Evolutionary conservation across 495 filamentous ascomycete genomes (phyloP), one percentile per base, ranked within the genome.

Genomic region (Hypomontagnella monticulosa): DNA sequence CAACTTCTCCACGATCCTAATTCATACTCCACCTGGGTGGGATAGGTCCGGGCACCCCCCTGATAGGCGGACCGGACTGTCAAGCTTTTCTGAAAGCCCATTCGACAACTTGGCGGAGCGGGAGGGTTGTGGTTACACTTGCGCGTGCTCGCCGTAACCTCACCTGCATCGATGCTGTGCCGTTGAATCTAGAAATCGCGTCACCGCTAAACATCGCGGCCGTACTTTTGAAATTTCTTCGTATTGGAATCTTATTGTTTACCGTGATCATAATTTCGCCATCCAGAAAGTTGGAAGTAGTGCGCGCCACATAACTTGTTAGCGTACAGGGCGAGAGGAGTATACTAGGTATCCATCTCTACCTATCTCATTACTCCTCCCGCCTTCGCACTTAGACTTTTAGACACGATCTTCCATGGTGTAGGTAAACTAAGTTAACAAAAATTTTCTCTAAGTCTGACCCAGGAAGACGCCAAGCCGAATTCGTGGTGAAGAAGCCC

Each of bases 1-100:
- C 55, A 63, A 60, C 55, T 69, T 63, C 60, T 66, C 66, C 57
- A 54, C 56, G 66, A 65, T 69, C 40, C 32, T 33, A 47, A 51
- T 58, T 38, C 40, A 37, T 57, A 60, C 11, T 33, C 38, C 33
- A 30, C 54, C 30, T 58, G 38, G 61, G 33, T 37, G 36, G 43
- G 40, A 44, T 32, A 64, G 38, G 59, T 20, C 43, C 40, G 41
- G 50, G 56, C 33, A n/a, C 18, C 11, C 42, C 49, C 66, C 32
- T 52, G 51, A 36, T 41, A 14, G 41, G 51, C 66, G 66, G 61
- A 34, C 2, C 36, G 5, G 43, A 14, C 12, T 7, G 42, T 57
- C 51, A 61, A 70, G 57, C 46, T 61, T 62, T 64, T 55, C 59
- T 51, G 15, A 20, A 51, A 16, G 42, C 38, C 32, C 4, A 69